These are phyloP conservation scores for Penstemon eatonii DNA, from an alignment of 257 asterid species.

Conservation along the genomic window DNA sequence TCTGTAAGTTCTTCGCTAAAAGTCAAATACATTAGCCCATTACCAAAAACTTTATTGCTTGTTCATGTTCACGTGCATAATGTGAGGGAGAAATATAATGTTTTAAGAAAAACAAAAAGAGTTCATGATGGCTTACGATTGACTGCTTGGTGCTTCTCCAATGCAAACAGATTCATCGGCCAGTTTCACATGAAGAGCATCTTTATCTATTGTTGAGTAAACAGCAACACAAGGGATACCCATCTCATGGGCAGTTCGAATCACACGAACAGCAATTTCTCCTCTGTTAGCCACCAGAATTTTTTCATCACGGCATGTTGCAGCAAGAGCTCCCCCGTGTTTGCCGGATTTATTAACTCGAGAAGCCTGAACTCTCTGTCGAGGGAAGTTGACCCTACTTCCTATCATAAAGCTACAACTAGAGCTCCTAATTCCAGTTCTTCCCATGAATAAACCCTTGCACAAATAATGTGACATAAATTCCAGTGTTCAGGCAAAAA, in stretches of 20 bases:
- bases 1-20: background rate
- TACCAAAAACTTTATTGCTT: background rate
- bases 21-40: background rate
- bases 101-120: background rate
- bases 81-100: background rate
- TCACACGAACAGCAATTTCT: slow-evolving; percentile 97
- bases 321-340: slow-evolving; percentile 69
- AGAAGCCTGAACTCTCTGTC: slow-evolving; percentile 50
- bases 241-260: slow-evolving; percentile 98
- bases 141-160: slow-evolving; percentile 99
- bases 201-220: slow-evolving; percentile 93
- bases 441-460: slow-evolving; percentile 70
- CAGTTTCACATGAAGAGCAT: slow-evolving; percentile 94
- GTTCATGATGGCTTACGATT: slow-evolving; percentile 68
- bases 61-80: background rate
- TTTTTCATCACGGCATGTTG: slow-evolving; percentile 65
- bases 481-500: slow-evolving; percentile 13
- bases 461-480: slow-evolving; percentile 20
- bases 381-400: slow-evolving; percentile 56
- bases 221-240: slow-evolving; percentile 99
- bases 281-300: slow-evolving; percentile 97
- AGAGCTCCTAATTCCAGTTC: slow-evolving; percentile 62
- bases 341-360: slow-evolving; percentile 50
- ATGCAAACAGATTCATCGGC: slow-evolving; percentile 99
- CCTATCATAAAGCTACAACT: slow-evolving; percentile 82